Conservation (phyloP, 148 eudicot species). For the Pouteria glomerata region DNA sequence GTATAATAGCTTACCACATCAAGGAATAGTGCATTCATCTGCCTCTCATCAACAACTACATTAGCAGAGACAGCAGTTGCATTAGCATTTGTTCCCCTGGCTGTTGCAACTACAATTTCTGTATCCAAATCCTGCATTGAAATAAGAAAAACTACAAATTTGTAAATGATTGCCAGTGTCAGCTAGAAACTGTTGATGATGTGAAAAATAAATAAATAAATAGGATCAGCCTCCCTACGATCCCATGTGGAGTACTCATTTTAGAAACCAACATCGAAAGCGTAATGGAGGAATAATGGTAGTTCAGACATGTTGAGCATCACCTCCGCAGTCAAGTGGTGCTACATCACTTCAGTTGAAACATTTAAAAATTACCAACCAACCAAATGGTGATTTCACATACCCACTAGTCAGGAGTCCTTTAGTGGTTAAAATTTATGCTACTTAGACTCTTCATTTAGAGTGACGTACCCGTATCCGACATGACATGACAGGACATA, state of each 20-base stretch:
- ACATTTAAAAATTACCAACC: neutral
- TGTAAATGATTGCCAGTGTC: neutral
- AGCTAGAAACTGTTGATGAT: neutral
- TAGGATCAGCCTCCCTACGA: neutral
- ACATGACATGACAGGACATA: too few species aligned
- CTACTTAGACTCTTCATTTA: too few species aligned
- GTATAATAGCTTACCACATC: conserved; percentile 57
- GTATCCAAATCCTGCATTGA: conserved; percentile 78
- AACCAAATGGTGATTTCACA: neutral
- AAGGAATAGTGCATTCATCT: conserved; percentile 94
- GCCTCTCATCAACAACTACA: conserved; percentile 81
- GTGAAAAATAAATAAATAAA: neutral
- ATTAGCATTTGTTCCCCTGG: conserved; percentile 61
- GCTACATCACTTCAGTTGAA: neutral
- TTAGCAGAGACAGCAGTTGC: conserved; percentile 81
- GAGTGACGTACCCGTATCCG: too few species aligned
- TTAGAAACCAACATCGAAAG: neutral
- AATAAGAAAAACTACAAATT: conserved; percentile 6
- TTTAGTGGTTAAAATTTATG: too few species aligned
- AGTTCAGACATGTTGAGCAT: neutral
- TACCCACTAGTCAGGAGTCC: neutral
- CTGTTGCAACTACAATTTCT: conserved; percentile 80
- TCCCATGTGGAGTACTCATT: neutral
- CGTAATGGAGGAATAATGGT: neutral
- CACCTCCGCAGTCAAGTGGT: too few species aligned